These are phyloP conservation scores for Aspergillus novoparasiticus DNA, from an alignment of 2,329 filamentous ascomycete species.

Conservation along the genomic window DNA sequence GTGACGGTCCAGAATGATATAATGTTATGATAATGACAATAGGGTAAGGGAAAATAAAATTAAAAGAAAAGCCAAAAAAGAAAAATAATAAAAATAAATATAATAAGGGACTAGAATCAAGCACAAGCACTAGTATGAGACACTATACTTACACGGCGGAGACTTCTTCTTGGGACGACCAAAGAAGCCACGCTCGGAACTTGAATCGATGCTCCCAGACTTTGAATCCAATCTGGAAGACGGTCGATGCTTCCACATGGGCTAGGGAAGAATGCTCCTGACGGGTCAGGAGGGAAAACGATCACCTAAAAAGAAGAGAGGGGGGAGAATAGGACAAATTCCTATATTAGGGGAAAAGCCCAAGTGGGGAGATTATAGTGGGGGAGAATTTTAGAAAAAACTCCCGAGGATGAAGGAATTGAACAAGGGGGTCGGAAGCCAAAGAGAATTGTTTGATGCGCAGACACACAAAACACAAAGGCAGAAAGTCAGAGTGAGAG, in stretches of 20 bases:
- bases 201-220: slow-evolving; percentile 38
- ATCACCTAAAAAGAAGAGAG: slow-evolving; percentile 8
- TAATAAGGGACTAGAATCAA: slow-evolving; percentile 15
- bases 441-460: slow-evolving; percentile 6
- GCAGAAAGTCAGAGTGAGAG: slow-evolving; percentile 5
- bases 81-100: slow-evolving; percentile 13
- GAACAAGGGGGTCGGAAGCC: slow-evolving; percentile 1
- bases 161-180: slow-evolving; percentile 40
- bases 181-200: slow-evolving; percentile 37
- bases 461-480: slow-evolving; percentile 10
- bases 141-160: slow-evolving; percentile 33
- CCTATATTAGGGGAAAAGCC: slow-evolving; percentile 16
- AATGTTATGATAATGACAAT: slow-evolving; percentile 6
- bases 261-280: slow-evolving; percentile 20
- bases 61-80: slow-evolving; percentile 4
- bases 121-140: slow-evolving; percentile 20
- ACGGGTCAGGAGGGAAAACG: slow-evolving; percentile 20
- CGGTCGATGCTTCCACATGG: slow-evolving; percentile 46
- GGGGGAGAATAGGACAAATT: slow-evolving; percentile 10
- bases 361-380: slow-evolving; percentile 12
- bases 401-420: slow-evolving; percentile 10
- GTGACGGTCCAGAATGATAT: slow-evolving; percentile 1
- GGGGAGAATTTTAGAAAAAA: slow-evolving; percentile 10
- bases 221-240: slow-evolving; percentile 43
- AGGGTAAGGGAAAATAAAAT: slow-evolving; percentile 9